Conservation (phyloP, 345 rosid species). For the Corchorus olitorius region DNA sequence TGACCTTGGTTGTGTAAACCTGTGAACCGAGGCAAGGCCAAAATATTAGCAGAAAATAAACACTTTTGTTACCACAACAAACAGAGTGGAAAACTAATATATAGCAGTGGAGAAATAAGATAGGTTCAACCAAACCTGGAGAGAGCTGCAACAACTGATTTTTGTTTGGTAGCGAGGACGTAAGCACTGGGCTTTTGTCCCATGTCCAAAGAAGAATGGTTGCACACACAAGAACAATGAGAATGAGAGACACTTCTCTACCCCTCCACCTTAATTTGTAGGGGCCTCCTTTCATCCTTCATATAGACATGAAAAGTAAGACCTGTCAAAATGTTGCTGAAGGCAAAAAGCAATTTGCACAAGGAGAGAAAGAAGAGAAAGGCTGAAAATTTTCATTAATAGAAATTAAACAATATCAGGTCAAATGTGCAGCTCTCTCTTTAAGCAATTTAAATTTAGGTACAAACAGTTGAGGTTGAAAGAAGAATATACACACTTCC, state of each 20-base stretch:
- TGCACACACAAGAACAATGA: slow-evolving; percentile 55
- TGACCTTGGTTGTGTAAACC: background rate
- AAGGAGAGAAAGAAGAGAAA: background rate
- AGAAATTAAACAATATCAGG: background rate
- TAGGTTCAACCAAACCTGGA: slow-evolving; percentile 41
- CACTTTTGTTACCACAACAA: background rate
- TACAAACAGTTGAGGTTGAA: background rate
- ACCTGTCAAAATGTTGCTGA: slow-evolving; percentile 18
- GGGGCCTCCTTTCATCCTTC: slow-evolving; percentile 64
- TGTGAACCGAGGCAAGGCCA: background rate
- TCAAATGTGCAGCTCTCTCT: background rate
- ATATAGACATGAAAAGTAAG: slow-evolving; percentile 19
- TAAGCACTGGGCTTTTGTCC: slow-evolving; percentile 50
- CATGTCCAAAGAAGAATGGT: slow-evolving; percentile 62
- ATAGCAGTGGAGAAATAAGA: slow-evolving; percentile 2
- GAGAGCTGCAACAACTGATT: slow-evolving; percentile 42
- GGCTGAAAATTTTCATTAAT: background rate
- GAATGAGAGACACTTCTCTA: slow-evolving; percentile 51
- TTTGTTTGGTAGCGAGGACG: slow-evolving; percentile 52
- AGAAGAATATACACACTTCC: background rate
- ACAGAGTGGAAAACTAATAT: background rate
- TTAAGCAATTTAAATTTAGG: background rate
- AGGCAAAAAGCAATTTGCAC: background rate
- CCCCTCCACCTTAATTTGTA: slow-evolving; percentile 38
- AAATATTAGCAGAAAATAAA: background rate